Evolutionary conservation across 148 eudicot genomes (phyloP).

Genomic region (Amaranthus cruentus): DNA sequence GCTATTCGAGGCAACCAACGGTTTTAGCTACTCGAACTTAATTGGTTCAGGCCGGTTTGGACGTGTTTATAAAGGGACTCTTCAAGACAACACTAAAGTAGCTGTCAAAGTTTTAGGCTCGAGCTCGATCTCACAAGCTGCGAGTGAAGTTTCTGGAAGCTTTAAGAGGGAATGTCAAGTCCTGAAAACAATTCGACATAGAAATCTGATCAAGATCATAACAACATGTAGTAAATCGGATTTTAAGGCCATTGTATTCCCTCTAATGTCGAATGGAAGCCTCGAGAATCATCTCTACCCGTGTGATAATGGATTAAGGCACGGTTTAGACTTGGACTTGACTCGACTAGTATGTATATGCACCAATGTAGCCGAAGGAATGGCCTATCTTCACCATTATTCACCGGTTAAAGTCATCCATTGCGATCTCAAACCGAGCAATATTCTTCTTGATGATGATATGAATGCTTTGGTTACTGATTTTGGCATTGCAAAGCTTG

Average conservation of each 20-base stretch:
- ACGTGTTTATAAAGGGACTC: slow-evolving; percentile 66
- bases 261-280: slow-evolving; percentile 81
- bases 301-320: slow-evolving; percentile 30
- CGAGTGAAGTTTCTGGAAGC: slow-evolving; percentile 39
- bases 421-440: slow-evolving; percentile 89
- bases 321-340: slow-evolving; percentile 52
- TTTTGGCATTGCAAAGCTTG: slow-evolving; percentile 72
- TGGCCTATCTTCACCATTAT: slow-evolving; percentile 78
- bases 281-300: slow-evolving; percentile 67
- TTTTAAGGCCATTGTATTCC: slow-evolving; percentile 80
- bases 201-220: slow-evolving; percentile 65
- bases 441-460: slow-evolving; percentile 76
- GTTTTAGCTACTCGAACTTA: slow-evolving; percentile 48
- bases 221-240: slow-evolving; percentile 64
- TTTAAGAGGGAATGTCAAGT: slow-evolving; percentile 73
- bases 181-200: slow-evolving; percentile 56
- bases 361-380: slow-evolving; percentile 68
- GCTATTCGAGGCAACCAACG: slow-evolving; percentile 70
- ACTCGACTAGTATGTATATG: slow-evolving; percentile 60
- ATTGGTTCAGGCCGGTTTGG: slow-evolving; percentile 75
- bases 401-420: slow-evolving; percentile 68
- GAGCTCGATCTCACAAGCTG: slow-evolving; percentile 7
- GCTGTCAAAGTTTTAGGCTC: slow-evolving; percentile 69
- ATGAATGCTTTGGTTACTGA: slow-evolving; percentile 71
- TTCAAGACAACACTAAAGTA: slow-evolving; percentile 52